phyloP scores from a whole-genome alignment of 192 early-diverging fungal genomes.

The Kappamyces sp. region DNA sequence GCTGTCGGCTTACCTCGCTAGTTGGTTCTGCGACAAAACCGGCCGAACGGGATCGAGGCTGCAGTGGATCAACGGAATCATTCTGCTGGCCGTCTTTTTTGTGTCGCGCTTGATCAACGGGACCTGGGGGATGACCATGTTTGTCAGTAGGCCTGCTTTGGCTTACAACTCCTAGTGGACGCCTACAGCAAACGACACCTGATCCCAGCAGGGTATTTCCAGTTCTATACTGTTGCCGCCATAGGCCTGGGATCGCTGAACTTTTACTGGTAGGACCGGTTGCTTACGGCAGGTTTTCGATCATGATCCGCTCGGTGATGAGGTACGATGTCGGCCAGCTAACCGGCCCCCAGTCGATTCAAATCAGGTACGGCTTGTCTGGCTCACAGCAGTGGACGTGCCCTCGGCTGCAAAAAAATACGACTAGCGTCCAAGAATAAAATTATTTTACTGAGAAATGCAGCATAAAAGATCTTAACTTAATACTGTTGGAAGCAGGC shows the following conservation, averaged over 20 bases:
- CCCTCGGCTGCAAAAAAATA: background rate
- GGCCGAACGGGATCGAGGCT: slow-evolving; percentile 73
- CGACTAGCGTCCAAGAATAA: background rate
- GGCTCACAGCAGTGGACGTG: too few relatives aligned
- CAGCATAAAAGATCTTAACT: background rate
- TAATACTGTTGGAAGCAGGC: slow-evolving; percentile 23
- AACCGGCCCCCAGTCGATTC: too few relatives aligned
- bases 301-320: slow-evolving; percentile 16
- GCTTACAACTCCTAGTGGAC: background rate
- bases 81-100: slow-evolving; percentile 71
- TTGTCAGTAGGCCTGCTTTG: slow-evolving; percentile 37
- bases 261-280: slow-evolving; percentile 4
- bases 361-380: too few relatives aligned
- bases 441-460: slow-evolving; percentile 15
- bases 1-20: too few relatives aligned
- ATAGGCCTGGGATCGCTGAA: background rate
- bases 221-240: slow-evolving; percentile 5
- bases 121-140: slow-evolving; percentile 45
- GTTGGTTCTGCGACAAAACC: slow-evolving; percentile 86
- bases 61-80: slow-evolving; percentile 78
- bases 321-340: background rate
- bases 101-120: slow-evolving; percentile 70
- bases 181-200: background rate
- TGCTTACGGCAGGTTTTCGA: background rate
- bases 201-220: background rate